Evolutionary conservation across 768 basidiomycete genomes (phyloP), one percentile per base, ranked within the genome.

Genomic region (Tulasnella sp.): DNA sequence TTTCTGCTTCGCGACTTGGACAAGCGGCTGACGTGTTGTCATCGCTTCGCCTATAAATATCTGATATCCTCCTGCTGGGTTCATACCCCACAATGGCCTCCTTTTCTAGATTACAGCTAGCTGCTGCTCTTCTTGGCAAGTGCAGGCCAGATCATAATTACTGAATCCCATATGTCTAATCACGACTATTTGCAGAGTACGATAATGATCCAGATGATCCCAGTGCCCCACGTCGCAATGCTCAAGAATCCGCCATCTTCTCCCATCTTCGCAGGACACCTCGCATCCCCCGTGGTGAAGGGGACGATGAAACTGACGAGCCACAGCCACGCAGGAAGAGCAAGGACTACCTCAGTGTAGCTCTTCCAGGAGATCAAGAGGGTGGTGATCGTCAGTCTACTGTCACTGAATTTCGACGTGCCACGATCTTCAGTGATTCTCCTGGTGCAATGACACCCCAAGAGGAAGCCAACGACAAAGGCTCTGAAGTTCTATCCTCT

Each of bases 401-500:
- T 32, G 51, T 22, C n/a, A 22, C 29, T 3, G 31, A 22, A 15
- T 22, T 46, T 45, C 20, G 37, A 33, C 20, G 20, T 37, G 34
- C 12, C 34, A 10, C 12, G 19, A 19, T 19, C 34, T 12, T 12
- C 12, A 32, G 35, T 1, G 72, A 73, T 10, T 74, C 74, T 15
- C 74, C 75, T 5, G 73, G 74, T 0, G 53, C 56, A 15, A 74
- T 73, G 5, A 53, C 58, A 10, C 70, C 75, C 4, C 72, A 71
- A 22, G 72, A 70, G 35, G 72, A 70, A 37, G 65, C 65, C 15
- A 75, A 71, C 37, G 72, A 73, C 28, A 75, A 72, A 22, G 50
- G 81, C 28, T 87, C 88, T 60, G 81, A 87, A 24, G 85, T 87
- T 64, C 69, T 89, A 52, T 71, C 80, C 3, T 87, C 84, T 15